Base-by-base conservation (phyloP, 169 alveolate species). In the Cryptosporidium baileyi region DNA sequence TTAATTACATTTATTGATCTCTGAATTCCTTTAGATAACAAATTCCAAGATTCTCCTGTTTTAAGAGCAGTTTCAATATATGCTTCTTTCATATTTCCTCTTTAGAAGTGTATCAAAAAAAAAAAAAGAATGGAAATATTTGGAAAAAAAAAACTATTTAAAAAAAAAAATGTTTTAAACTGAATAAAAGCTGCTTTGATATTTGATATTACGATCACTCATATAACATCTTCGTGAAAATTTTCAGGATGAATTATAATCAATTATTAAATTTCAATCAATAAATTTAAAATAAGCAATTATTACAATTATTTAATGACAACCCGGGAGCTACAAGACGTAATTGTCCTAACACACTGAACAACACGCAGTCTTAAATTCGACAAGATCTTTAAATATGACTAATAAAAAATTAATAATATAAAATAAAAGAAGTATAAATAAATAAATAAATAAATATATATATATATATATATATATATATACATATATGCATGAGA, bases 331-430 rank as follows among this genome's bases (percentile, higher is more conserved):
- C 3, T 38, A 65, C 81, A 65, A 47, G 81, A 65, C 81, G 81
- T 44, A 44, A 19, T 11, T 8, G 47, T 38, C 80, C 63, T 65
- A 65, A 15, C 81, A 65, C 81, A 65, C 81, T 65, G 34, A 47
- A 28, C 47, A 22, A 65, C 81, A 65, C 81, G 81, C 81, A 65
- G 81, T 65, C 81, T 65, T 65, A 3, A 65, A 34, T 22, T 24
- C 34, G 15, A 65, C 43, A 26, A 65, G 81, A 65, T 65, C 81
- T 65, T 65, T 65, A 65, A 65, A 65, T 65, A 43, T 24, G 28
- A 28, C 63, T 19, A 15, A 15, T 28, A 57, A 57, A 7, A 13
- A 17, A 30, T 4, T 17, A 11, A n/a, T 28, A 28, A 47, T 19
- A 17, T 5, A 51, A 65, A 47, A 26, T 32, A 61, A 17, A 34